These are phyloP conservation scores for Cyclotella atomus DNA, from an alignment of 108 stramenopile genomes.

Conservation along the genomic window DNA sequence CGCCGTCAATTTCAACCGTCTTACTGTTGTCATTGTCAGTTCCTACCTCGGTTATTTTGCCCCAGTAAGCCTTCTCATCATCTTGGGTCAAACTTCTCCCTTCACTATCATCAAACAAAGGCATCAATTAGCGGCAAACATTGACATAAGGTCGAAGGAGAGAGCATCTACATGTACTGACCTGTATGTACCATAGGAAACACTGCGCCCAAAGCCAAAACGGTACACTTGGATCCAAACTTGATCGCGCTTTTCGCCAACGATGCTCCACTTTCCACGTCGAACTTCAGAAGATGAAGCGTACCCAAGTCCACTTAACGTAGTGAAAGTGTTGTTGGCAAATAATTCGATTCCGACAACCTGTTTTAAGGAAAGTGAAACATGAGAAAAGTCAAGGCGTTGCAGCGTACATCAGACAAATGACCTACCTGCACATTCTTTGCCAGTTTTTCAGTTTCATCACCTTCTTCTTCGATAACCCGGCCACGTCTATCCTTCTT, in stretches of 20 bases:
- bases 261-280: constrained; percentile 78
- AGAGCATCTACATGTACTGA: constrained; percentile 36
- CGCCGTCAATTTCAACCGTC: constrained; percentile 60
- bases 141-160: not conserved
- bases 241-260: constrained; percentile 76
- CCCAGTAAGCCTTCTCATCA: constrained; percentile 83
- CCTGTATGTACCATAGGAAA: constrained; percentile 78
- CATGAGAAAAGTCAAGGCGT: constrained; percentile 13
- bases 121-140: not conserved
- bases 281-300: constrained; percentile 58
- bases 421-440: constrained; percentile 45
- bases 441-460: constrained; percentile 49
- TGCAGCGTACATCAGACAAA: constrained; percentile 1
- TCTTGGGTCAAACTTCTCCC: constrained; percentile 66
- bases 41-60: constrained; percentile 60
- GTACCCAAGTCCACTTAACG: constrained; percentile 75
- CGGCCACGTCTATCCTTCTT: constrained; percentile 48
- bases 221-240: constrained; percentile 86
- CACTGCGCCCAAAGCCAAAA: constrained; percentile 84
- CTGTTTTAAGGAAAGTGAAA: constrained; percentile 10
- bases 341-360: constrained; percentile 77
- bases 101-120: constrained; percentile 57
- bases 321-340: constrained; percentile 79
- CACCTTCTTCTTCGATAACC: constrained; percentile 38
- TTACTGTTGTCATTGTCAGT: constrained; percentile 20